Percentiles rank a stretch among this genome's conserved stretches.
Evolutionary conservation across 2,329 filamentous ascomycete species (phyloP).

Genomic region (Fusarium protoensiforme): DNA sequence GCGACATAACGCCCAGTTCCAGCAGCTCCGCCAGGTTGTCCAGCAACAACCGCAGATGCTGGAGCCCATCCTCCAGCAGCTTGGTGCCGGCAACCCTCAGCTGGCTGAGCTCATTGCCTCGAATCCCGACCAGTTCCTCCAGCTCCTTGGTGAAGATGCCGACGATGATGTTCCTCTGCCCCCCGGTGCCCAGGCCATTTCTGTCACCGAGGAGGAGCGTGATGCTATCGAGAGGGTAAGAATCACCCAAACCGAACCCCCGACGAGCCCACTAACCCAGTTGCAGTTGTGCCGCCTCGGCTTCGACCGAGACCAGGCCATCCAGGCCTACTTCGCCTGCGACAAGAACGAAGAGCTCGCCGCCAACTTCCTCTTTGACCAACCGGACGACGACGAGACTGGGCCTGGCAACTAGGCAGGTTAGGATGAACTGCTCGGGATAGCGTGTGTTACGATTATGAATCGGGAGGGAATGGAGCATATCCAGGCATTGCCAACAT

Average conservation of each 20-base stretch:
- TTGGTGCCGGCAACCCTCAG: constrained; percentile 93
- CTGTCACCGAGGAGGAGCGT: constrained; percentile 94
- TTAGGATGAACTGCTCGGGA: constrained; percentile 36
- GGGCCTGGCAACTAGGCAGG: constrained; percentile 53
- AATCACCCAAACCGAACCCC: constrained; percentile 44
- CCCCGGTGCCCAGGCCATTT: constrained; percentile 88
- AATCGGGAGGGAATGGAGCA: constrained; percentile 35
- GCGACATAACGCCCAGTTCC: constrained; percentile 95
- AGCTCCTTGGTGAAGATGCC: constrained; percentile 86
- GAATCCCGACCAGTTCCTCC: constrained; percentile 93
- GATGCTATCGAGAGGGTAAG: constrained; percentile 94
- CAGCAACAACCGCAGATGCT: constrained; percentile 99
- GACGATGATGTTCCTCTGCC: constrained; percentile 87
- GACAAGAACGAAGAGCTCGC: constrained; percentile 99
- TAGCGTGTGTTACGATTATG: constrained; percentile 41
- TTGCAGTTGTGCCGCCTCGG: constrained; percentile 87
- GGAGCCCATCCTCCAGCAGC: constrained; percentile 96
- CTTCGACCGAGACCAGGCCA: constrained; percentile 91
- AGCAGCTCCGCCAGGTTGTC: constrained; percentile 95
- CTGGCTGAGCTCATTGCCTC: constrained; percentile 91
- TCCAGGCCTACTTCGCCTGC: constrained; percentile 98
- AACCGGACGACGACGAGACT: constrained; percentile 85
- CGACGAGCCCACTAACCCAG: constrained; percentile 3
- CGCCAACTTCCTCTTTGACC: constrained; percentile 97
- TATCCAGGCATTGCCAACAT: constrained; percentile 38